Evolutionary conservation across 139 green algal species (phyloP).

Genomic region (Chlamydomonas incerta): DNA sequence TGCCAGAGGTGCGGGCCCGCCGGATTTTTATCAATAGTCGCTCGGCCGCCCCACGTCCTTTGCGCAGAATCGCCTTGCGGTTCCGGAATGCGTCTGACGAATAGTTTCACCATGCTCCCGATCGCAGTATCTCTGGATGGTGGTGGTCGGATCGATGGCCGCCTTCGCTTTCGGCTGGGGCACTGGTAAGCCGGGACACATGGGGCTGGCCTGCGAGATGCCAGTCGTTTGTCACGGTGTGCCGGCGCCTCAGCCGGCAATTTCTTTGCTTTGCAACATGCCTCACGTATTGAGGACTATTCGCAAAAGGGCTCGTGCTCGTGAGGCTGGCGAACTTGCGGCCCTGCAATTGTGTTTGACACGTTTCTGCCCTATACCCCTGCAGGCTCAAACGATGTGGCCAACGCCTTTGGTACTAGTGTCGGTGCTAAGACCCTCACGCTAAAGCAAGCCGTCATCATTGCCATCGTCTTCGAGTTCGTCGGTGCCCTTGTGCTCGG

Average conservation of each 20-base stretch:
- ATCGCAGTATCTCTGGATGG: slow-evolving; percentile 46
- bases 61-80: too few species aligned
- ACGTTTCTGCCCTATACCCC: too few species aligned
- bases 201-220: too few species aligned
- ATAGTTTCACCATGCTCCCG: neutral
- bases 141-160: slow-evolving; percentile 37
- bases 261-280: too few species aligned
- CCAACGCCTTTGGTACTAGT: slow-evolving; percentile 53
- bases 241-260: too few species aligned
- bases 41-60: too few species aligned
- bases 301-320: too few species aligned
- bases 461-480: slow-evolving; percentile 52
- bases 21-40: neutral
- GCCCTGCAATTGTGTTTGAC: too few species aligned
- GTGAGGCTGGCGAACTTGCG: too few species aligned
- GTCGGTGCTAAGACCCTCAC: slow-evolving; percentile 69
- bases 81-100: neutral
- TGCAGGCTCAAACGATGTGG: slow-evolving; percentile 47
- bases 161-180: slow-evolving; percentile 25
- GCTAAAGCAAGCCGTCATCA: slow-evolving; percentile 50
- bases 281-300: too few species aligned
- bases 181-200: neutral
- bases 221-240: too few species aligned
- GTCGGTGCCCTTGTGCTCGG: slow-evolving; percentile 56
- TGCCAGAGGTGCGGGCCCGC: neutral